Base-by-base conservation (phyloP, 768 basidiomycete genomes). In the Auricularia cornea region DNA sequence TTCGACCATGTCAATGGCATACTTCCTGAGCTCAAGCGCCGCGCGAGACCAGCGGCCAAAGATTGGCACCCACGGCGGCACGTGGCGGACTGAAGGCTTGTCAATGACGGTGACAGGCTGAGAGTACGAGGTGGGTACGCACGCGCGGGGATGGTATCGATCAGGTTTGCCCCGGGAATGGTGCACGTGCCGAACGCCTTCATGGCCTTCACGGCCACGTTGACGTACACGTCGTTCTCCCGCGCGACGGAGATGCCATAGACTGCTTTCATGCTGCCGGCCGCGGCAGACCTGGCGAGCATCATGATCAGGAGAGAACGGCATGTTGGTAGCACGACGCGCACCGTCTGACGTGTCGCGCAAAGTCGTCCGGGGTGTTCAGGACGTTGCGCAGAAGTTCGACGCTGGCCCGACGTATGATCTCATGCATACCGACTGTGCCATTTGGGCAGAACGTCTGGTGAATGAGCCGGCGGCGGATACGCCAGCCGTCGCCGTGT, bases 241-340 rank as follows among this genome's bases (percentile, higher is more conserved):
- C 72, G 65, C 63, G 73, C 63, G 12, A 77, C 72, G 16, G 75
- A 67, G 62, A 79, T 78, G 1, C 80, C 80, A 44, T 82, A 81
- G 0, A 72, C 68, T 6, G 79, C 68, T 35, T 72, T 74, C 60
- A 82, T 69, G 23, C 78, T 74, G 30, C 77, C 63, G 2, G 76
- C 69, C n/a, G 72, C 73, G 2, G 73, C 68, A 62, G 71, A 66
- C 41, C 77, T 10, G 14, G 35, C 8, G 35, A 20, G 12, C 6
- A 23, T 5, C 12, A 48, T 3, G 44, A 20, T 20, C 18, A 48
- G 6, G 44, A n/a, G n/a, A n/a, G n/a, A n/a, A 6, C 11, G 6
- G 18, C 12, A 6, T 18, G n/a, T n/a, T n/a, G n/a, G n/a, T n/a
- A n/a, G n/a, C n/a, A n/a, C n/a, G n/a, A n/a, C n/a, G 20, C 44